Conservation (phyloP, 305 asterid genomes). For the Fraxinus ornus region DNA sequence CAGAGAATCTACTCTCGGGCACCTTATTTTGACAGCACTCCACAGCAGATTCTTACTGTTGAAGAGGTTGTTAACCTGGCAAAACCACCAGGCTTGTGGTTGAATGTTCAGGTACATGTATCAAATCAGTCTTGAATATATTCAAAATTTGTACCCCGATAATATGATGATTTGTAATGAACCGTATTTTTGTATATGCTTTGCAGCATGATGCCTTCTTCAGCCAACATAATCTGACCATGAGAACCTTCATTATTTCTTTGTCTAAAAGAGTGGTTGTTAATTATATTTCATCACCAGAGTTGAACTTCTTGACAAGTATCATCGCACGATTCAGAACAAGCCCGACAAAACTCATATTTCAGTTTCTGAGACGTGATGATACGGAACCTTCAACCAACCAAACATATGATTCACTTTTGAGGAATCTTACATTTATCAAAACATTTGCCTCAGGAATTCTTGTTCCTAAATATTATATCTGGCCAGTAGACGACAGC, state of each 20-base stretch:
- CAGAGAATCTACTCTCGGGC: slow-evolving; percentile 51
- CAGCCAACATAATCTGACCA: slow-evolving; percentile 47
- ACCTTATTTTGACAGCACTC: slow-evolving; percentile 39
- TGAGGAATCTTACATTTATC: slow-evolving; percentile 49
- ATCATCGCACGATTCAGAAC: slow-evolving; percentile 37
- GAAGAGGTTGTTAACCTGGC: slow-evolving; percentile 25
- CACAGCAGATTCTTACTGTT: slow-evolving; percentile 39
- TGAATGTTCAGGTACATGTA: slow-evolving; percentile 60
- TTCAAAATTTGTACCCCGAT: slow-evolving; percentile 4
- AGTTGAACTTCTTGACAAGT: slow-evolving; percentile 50
- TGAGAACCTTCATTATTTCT: slow-evolving; percentile 43
- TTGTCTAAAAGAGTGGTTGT: slow-evolving; percentile 33
- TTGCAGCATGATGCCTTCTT: slow-evolving; percentile 55
- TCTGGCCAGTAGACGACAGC: slow-evolving; percentile 34
- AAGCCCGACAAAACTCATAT: slow-evolving; percentile 45
- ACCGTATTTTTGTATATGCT: slow-evolving; percentile 11
- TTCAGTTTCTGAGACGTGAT: slow-evolving; percentile 35
- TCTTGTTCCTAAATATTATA: slow-evolving; percentile 56
- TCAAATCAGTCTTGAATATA: slow-evolving; percentile 9
- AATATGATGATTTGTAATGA: slow-evolving; percentile 14
- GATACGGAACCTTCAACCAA: slow-evolving; percentile 52
- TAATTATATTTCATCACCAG: slow-evolving; percentile 60
- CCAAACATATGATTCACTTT: slow-evolving; percentile 47
- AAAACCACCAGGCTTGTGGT: slow-evolving; percentile 54
- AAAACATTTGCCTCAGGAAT: slow-evolving; percentile 61